Conservation (phyloP, 208 protist genomes). For the Trypanosoma grayi region DNA sequence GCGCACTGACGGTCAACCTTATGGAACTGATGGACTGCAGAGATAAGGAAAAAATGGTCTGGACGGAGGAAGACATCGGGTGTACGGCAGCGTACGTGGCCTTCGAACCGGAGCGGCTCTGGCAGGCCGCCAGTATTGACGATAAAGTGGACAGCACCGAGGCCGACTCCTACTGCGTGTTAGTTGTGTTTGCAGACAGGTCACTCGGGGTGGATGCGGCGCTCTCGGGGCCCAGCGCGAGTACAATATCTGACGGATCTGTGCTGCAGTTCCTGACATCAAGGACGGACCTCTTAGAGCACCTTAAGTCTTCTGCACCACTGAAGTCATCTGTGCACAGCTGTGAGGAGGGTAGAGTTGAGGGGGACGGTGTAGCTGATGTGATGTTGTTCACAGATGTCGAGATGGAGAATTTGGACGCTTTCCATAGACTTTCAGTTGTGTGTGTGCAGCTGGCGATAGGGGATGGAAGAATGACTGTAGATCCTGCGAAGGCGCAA, state of each 20-base stretch:
- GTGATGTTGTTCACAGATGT: conserved; percentile 23
- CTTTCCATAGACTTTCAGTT: conserved; percentile 8
- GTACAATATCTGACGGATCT: not conserved
- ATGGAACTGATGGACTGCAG: conserved; percentile 14
- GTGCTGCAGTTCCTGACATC: conserved; percentile 15
- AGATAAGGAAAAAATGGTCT: not conserved
- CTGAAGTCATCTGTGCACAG: not conserved
- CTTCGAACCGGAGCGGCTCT: conserved; percentile 8
- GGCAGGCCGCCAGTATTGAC: not conserved
- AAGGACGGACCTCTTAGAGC: conserved; percentile 5
- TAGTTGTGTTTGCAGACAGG: conserved; percentile 21
- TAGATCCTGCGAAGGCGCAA: conserved; percentile 12
- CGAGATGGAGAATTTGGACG: not conserved
- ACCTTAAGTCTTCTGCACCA: not conserved
- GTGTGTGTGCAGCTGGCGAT: conserved; percentile 19
- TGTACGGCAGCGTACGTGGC: not conserved
- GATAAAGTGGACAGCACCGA: not conserved
- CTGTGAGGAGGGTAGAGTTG: not conserved
- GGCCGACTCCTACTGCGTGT: not conserved
- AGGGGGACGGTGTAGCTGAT: not conserved
- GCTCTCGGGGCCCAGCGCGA: not conserved
- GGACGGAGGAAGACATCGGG: not conserved
- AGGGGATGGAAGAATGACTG: not conserved
- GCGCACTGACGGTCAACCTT: conserved; percentile 19
- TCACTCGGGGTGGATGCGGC: not conserved